Conservation (phyloP, 2,329 filamentous ascomycete genomes). For the Elsinoe batatas region DNA sequence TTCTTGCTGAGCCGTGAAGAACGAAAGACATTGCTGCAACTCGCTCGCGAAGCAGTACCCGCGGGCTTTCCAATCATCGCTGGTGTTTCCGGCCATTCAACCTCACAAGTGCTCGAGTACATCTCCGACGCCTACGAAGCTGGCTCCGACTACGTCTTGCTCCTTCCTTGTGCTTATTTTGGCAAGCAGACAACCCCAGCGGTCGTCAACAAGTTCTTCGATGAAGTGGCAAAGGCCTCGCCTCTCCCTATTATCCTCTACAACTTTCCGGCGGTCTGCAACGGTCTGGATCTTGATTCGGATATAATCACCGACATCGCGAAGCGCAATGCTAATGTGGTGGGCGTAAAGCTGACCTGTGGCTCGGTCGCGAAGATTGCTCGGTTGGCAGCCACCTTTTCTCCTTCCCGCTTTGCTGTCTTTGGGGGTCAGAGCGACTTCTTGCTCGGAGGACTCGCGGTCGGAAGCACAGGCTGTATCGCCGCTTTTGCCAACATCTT, state of each 20-base stretch:
- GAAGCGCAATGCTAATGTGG: constrained; percentile 50
- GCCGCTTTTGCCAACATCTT: constrained; percentile 48
- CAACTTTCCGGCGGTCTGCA: constrained; percentile 58
- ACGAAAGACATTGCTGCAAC: constrained; percentile 36
- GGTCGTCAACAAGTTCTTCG: constrained; percentile 51
- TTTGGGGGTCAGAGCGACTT: constrained; percentile 68
- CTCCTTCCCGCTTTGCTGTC: constrained; percentile 50
- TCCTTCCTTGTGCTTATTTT: constrained; percentile 56
- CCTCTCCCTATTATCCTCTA: constrained; percentile 53
- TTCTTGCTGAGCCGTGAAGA: constrained; percentile 37
- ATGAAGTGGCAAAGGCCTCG: constrained; percentile 44
- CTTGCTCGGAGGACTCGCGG: constrained; percentile 46
- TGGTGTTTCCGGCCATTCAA: constrained; percentile 55
- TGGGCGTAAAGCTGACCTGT: constrained; percentile 63
- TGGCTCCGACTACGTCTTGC: constrained; percentile 52
- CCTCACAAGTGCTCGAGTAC: constrained; percentile 51
- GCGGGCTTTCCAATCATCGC: constrained; percentile 50
- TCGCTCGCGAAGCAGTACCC: constrained; percentile 46
- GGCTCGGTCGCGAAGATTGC: constrained; percentile 66
- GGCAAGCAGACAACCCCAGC: constrained; percentile 50
- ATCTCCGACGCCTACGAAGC: constrained; percentile 49
- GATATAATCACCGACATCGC: constrained; percentile 52
- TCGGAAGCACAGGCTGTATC: constrained; percentile 47
- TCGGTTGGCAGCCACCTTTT: constrained; percentile 45
- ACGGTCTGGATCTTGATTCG: constrained; percentile 58